Percentiles rank a stretch among this genome's conserved stretches.
Conservation (phyloP, 1,139 yeast genomes). For the Yamadazyma jaroonii region DNA sequence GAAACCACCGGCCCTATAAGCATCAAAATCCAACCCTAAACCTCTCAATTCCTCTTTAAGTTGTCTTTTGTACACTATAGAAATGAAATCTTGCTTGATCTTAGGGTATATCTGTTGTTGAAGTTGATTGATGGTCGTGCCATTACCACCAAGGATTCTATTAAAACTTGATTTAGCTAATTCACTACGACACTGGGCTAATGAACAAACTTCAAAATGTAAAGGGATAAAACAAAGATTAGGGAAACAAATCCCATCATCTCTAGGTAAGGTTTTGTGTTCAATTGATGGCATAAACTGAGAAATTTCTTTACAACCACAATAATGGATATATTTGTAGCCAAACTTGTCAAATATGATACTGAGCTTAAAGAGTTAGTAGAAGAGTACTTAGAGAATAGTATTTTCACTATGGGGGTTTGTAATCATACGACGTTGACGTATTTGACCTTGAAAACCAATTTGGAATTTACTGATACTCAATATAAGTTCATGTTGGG, state of each 20-base stretch:
- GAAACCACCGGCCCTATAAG: conserved; percentile 8
- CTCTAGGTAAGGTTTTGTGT: background rate
- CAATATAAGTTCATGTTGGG: conserved; percentile 12
- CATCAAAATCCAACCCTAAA: conserved; percentile 8
- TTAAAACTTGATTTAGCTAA: background rate
- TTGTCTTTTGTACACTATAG: conserved; percentile 12
- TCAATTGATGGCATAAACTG: background rate
- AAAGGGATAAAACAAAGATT: background rate
- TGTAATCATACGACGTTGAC: conserved; percentile 12
- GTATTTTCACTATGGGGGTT: conserved; percentile 1
- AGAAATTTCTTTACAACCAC: conserved; percentile 3
- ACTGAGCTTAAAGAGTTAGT: conserved; percentile 6
- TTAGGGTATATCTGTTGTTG: conserved; percentile 1
- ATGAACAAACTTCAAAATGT: background rate
- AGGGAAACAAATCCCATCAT: no score
- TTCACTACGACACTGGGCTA: background rate
- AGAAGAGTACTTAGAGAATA: conserved; percentile 8
- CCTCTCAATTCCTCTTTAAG: conserved; percentile 8
- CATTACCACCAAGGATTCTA: no score
- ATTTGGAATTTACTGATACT: conserved; percentile 9
- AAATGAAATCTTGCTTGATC: background rate
- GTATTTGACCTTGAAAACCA: conserved; percentile 9
- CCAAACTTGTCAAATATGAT: conserved; percentile 7
- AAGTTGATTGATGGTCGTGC: background rate
- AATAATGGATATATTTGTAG: conserved; percentile 7